These are phyloP conservation scores for Dactylella cylindrospora DNA, from an alignment of 2,329 filamentous ascomycete species.

Conservation along the genomic window DNA sequence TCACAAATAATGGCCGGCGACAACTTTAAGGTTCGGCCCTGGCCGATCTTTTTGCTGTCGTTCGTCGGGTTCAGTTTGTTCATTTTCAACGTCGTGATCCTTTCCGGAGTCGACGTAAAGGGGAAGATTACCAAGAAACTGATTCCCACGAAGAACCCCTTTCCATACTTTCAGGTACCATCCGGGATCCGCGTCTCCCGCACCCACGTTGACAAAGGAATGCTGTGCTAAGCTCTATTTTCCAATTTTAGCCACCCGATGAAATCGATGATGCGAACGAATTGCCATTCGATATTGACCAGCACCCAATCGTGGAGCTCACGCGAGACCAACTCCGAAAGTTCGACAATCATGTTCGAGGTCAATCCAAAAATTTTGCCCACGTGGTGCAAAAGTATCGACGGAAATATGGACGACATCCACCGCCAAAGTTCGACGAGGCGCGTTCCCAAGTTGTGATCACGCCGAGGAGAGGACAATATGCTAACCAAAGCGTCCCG, in stretches of 20 bases:
- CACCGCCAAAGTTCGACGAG: slow-evolving; percentile 64
- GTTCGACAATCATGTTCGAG: slow-evolving; percentile 25
- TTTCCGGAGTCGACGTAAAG: slow-evolving; percentile 12
- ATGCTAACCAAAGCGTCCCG: background rate
- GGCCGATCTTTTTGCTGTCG: slow-evolving; percentile 14
- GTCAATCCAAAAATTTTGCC: slow-evolving; percentile 56
- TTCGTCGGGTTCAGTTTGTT: slow-evolving; percentile 1
- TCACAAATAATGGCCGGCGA: slow-evolving; percentile 8
- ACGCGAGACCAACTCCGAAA: slow-evolving; percentile 14
- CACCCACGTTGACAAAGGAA: too few relatives aligned
- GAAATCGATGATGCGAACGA: background rate
- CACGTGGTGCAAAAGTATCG: slow-evolving; percentile 62
- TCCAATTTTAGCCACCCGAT: background rate
- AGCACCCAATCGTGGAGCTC: slow-evolving; percentile 17
- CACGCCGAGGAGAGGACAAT: background rate
- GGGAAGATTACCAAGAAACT: slow-evolving; percentile 4
- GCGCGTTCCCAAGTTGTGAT: background rate
- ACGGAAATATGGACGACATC: slow-evolving; percentile 61
- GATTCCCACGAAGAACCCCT: slow-evolving; percentile 1
- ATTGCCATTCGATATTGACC: background rate
- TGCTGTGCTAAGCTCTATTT: too few relatives aligned
- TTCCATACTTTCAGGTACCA: slow-evolving; percentile 2
- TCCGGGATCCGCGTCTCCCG: too few relatives aligned
- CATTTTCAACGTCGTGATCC: slow-evolving; percentile 6
- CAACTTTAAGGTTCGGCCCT: slow-evolving; percentile 6